Conservation (phyloP, 306 rosid species). For the Calophaca sinica region DNA sequence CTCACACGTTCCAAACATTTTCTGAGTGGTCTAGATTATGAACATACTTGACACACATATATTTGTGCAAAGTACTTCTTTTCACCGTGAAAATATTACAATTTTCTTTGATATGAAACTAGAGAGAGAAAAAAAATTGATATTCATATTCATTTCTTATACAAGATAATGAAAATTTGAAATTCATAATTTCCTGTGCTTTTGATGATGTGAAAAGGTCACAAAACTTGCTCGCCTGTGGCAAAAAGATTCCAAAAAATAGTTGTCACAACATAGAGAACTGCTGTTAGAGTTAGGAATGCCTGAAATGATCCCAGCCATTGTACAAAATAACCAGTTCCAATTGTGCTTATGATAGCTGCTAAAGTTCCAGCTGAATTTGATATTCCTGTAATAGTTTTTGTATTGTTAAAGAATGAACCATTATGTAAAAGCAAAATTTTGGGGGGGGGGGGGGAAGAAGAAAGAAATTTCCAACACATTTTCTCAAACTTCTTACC, state of each 20-base stretch:
- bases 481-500: constrained; percentile 56
- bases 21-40: neutral
- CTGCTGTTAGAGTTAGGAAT: constrained; percentile 76
- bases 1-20: too few species aligned
- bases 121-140: too few species aligned
- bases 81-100: neutral
- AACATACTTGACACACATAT: neutral
- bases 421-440: neutral
- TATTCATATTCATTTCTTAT: constrained; percentile 12
- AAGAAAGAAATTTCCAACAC: neutral
- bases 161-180: constrained; percentile 13
- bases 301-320: constrained; percentile 96
- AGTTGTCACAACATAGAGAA: constrained; percentile 70
- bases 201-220: neutral
- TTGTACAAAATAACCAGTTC: constrained; percentile 92
- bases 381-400: constrained; percentile 67
- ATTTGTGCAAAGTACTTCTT: neutral
- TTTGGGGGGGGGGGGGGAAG: too few species aligned
- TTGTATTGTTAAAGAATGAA: neutral
- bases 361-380: constrained; percentile 89
- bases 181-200: constrained; percentile 20
- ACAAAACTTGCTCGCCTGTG: constrained; percentile 79
- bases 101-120: too few species aligned
- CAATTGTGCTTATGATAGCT: constrained; percentile 94
- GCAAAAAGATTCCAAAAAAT: constrained; percentile 87